A percentile compares a stretch with the other conserved stretches of the same genome.
phyloP scores from a whole-genome alignment of 768 basidiomycete species.

The Trametes cinnabarina region DNA sequence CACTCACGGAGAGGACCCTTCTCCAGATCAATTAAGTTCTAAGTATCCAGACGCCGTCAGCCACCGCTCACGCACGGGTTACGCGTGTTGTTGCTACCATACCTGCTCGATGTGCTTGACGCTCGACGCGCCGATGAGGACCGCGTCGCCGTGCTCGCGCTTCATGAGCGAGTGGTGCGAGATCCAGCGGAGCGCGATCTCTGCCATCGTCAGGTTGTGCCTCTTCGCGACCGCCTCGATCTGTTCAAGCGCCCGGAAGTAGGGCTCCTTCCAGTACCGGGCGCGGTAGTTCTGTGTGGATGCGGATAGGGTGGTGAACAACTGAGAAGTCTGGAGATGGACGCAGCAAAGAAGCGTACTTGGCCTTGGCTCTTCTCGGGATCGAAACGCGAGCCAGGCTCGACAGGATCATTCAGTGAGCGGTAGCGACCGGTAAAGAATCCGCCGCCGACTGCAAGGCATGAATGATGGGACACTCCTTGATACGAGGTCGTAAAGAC shows the following conservation, averaged over 20 bases:
- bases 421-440: slow-evolving; percentile 41
- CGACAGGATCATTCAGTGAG: slow-evolving; percentile 38
- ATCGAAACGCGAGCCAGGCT: slow-evolving; percentile 59
- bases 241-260: slow-evolving; percentile 47
- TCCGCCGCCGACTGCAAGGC: slow-evolving; percentile 34
- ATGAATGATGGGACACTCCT: background rate
- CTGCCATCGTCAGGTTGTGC: slow-evolving; percentile 39
- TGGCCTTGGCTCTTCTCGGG: slow-evolving; percentile 44
- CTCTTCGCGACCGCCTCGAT: slow-evolving; percentile 43
- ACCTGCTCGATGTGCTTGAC: slow-evolving; percentile 55
- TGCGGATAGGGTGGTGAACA: background rate
- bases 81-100: too few species aligned
- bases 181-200: slow-evolving; percentile 46
- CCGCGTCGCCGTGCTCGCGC: slow-evolving; percentile 46
- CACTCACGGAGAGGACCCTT: slow-evolving; percentile 41
- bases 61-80: too few species aligned
- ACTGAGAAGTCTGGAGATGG: background rate
- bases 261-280: slow-evolving; percentile 52
- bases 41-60: background rate
- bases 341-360: slow-evolving; percentile 27
- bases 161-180: slow-evolving; percentile 48
- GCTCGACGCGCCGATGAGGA: slow-evolving; percentile 63
- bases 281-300: slow-evolving; percentile 21
- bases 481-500: background rate
- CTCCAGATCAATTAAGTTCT: slow-evolving; percentile 53